Evolutionary conservation across 2,329 filamentous ascomycete species (phyloP).

Genomic region (Stachybotrys elegans): DNA sequence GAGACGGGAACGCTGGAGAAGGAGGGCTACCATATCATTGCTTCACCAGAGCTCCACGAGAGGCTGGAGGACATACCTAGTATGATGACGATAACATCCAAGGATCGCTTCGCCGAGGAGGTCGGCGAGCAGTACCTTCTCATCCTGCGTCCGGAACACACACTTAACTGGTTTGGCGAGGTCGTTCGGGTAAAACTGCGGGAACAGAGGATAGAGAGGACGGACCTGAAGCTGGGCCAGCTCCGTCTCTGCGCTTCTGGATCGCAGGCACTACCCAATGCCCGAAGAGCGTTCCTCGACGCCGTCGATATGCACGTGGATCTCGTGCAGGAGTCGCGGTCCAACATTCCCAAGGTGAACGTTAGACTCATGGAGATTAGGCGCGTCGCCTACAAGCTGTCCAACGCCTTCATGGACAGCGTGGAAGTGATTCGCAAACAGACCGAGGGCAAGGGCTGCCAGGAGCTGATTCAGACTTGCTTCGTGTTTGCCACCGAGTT

Average conservation of each 20-base stretch:
- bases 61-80: conserved; percentile 77
- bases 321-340: conserved; percentile 84
- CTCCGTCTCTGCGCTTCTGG: conserved; percentile 85
- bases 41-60: conserved; percentile 71
- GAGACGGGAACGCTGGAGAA: conserved; percentile 65
- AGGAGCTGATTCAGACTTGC: conserved; percentile 94
- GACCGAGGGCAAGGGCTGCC: conserved; percentile 77
- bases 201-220: conserved; percentile 62
- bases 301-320: conserved; percentile 81
- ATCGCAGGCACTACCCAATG: conserved; percentile 71
- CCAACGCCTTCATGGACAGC: conserved; percentile 98
- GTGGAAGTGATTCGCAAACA: conserved; percentile 89
- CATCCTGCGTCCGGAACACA: conserved; percentile 75
- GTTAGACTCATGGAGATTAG: conserved; percentile 88
- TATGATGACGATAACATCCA: conserved; percentile 68
- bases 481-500: conserved; percentile 99
- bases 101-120: conserved; percentile 60
- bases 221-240: conserved; percentile 82
- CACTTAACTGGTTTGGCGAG: conserved; percentile 76
- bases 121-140: conserved; percentile 72
- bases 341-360: conserved; percentile 90
- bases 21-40: conserved; percentile 76
- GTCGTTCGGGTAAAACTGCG: conserved; percentile 66
- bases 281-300: conserved; percentile 72
- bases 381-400: conserved; percentile 91